Evolutionary conservation across 2,329 filamentous ascomycete species (phyloP), one percentile per base, ranked within the genome.

Genomic region (Colletotrichum kahawae): DNA sequence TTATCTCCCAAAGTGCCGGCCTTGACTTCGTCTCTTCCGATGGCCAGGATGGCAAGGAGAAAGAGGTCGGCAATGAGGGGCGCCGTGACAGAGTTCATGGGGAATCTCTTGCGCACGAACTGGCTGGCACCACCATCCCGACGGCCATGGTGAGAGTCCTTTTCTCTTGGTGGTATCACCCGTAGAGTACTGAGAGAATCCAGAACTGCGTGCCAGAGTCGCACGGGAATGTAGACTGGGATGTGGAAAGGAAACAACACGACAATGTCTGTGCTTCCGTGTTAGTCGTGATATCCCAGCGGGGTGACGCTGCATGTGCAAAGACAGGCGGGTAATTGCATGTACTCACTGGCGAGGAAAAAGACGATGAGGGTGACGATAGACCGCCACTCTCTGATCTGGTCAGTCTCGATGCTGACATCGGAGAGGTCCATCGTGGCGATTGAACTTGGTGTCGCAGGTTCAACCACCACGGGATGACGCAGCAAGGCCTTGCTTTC

Each of bases 31-130:
- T 88, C 77, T 27, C 88, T 84, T 2, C 92, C 92, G 79, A 95
- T 95, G 7, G 93, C 93, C 27, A 88, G 79, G 66, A 94, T 93
- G 51, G 93, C 93, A 7, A 95, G 88, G 27, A 95, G 85, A 78
- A 95, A 94, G 1, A 95, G 88, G 78, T 94, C 92, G 2, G 92
- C 93, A 71, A 94, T 90, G 18, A 95, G 83, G 0, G 93, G 93
- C 2, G 92, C 92, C 0, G 93, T 95, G 59, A 95, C 85, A 77
- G 94, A 92, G 81, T 95, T 93, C 84, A 95, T 85, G 7, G 92
- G 93, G 51, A 95, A 90, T 4, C 83, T 81, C 43, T 93, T 81
- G 21, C 86, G 86, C 8, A 91, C 86, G 70, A 90, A 91, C 2
- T 80, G 67, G 67, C 83, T 82, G 48, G 76, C 62, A 71, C 82